A percentile compares a stretch with the other conserved stretches of the same genome.
Evolutionary conservation across 805 yeast genomes (phyloP).

Genomic region (Tanozyma kutaoensis): DNA sequence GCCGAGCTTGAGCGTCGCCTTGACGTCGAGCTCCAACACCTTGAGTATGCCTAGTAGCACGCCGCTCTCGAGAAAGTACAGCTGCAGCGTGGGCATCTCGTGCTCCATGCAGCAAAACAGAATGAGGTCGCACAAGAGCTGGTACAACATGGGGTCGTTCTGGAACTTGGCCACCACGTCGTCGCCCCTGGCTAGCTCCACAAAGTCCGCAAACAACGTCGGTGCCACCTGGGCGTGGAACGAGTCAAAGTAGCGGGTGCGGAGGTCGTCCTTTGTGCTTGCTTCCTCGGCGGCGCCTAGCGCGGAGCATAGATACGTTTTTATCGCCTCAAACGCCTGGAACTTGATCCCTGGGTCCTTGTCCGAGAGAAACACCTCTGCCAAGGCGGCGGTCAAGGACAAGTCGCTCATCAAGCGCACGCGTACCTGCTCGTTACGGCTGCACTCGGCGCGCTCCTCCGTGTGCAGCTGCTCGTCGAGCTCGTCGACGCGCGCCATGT

Average conservation of each 20-base stretch:
- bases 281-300: conserved; percentile 4
- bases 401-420: conserved; percentile 38
- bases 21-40: conserved; percentile 28
- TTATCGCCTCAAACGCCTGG: conserved; percentile 76
- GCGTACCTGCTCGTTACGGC: conserved; percentile 7
- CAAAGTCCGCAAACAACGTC: conserved; percentile 34
- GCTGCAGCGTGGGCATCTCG: conserved; percentile 39
- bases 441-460: too few species aligned
- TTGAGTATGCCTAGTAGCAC: conserved; percentile 42
- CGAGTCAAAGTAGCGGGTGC: conserved; percentile 30
- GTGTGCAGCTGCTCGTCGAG: conserved; percentile 11
- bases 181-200: conserved; percentile 12
- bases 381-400: conserved; percentile 40
- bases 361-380: conserved; percentile 49
- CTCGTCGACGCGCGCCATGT: conserved; percentile 12
- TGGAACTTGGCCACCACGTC: conserved; percentile 1
- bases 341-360: conserved; percentile 59
- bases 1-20: conserved; percentile 46
- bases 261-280: conserved; percentile 2
- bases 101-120: conserved; percentile 58
- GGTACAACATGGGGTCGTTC: conserved; percentile 31
- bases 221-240: conserved; percentile 58
- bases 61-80: conserved; percentile 49
- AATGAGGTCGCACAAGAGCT: conserved; percentile 57
- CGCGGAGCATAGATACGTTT: conserved; percentile 54